Conservation (phyloP, 345 rosid genomes). For the Gossypium raimondii region DNA sequence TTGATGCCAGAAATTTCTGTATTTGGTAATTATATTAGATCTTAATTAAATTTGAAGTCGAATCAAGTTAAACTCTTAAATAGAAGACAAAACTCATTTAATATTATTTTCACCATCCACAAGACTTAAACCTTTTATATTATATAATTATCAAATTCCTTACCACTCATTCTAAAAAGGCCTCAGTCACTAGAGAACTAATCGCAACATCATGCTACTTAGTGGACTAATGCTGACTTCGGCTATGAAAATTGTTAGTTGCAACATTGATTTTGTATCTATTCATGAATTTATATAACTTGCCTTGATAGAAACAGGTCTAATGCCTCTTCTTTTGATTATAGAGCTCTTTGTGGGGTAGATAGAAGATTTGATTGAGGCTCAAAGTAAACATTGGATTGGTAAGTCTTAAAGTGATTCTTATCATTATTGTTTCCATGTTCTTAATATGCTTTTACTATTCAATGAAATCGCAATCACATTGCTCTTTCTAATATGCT, state of each 20-base stretch:
- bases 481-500: constrained; percentile 21
- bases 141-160: too few species aligned
- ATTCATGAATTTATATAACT: constrained; percentile 23
- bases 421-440: constrained; percentile 15
- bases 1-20: rapidly evolving
- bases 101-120: too few species aligned
- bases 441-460: constrained; percentile 14
- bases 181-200: constrained; percentile 16
- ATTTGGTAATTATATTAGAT: too few species aligned
- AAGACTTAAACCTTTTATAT: too few species aligned
- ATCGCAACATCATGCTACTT: constrained; percentile 28
- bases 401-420: neutral
- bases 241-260: constrained; percentile 27
- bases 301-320: constrained; percentile 21
- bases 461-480: constrained; percentile 12
- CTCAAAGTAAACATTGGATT: constrained; percentile 5
- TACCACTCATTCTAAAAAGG: too few species aligned
- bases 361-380: constrained; percentile 10
- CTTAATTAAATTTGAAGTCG: too few species aligned
- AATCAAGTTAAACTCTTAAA: too few species aligned
- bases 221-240: constrained; percentile 38
- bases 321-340: constrained; percentile 1
- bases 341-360: constrained; percentile 9
- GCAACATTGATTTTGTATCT: constrained; percentile 18
- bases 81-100: too few species aligned